Evolutionary conservation across 805 yeast genomes (phyloP).

Genomic region (Wickerhamiella kurtzmanii): DNA sequence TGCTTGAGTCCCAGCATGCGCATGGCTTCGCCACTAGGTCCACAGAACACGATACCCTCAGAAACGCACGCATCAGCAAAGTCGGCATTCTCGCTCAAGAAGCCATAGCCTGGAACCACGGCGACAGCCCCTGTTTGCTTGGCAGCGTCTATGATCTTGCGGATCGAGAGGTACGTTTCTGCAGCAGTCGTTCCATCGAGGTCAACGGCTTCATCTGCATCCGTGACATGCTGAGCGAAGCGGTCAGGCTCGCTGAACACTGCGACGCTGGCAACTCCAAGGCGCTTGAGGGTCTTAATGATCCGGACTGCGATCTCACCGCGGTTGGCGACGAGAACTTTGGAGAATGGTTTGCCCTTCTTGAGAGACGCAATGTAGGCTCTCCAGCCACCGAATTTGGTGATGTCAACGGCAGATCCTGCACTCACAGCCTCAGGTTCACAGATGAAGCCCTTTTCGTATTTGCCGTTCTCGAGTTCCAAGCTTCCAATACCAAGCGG

Average conservation of each 20-base stretch:
- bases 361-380: conserved; percentile 32
- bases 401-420: conserved; percentile 64
- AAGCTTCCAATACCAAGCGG: conserved; percentile 94
- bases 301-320: conserved; percentile 97
- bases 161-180: conserved; percentile 76
- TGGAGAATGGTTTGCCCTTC: conserved; percentile 50
- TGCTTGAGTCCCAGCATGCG: conserved; percentile 86
- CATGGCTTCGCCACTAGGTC: conserved; percentile 93
- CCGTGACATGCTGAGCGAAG: conserved; percentile 71
- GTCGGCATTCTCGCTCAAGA: conserved; percentile 90
- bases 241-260: conserved; percentile 84
- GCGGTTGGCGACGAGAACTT: conserved; percentile 90
- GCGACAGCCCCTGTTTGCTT: conserved; percentile 78
- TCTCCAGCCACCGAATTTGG: conserved; percentile 84
- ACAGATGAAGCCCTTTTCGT: conserved; percentile 89
- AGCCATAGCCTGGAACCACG: conserved; percentile 97
- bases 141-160: conserved; percentile 77
- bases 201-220: conserved; percentile 72
- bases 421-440: conserved; percentile 49
- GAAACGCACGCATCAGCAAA: conserved; percentile 75
- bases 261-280: conserved; percentile 69
- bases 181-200: conserved; percentile 75
- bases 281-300: conserved; percentile 70
- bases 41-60: conserved; percentile 83
- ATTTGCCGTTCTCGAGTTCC: conserved; percentile 63